phyloP scores from a whole-genome alignment of 768 basidiomycete genomes.

The Lactarius hatsudake region DNA sequence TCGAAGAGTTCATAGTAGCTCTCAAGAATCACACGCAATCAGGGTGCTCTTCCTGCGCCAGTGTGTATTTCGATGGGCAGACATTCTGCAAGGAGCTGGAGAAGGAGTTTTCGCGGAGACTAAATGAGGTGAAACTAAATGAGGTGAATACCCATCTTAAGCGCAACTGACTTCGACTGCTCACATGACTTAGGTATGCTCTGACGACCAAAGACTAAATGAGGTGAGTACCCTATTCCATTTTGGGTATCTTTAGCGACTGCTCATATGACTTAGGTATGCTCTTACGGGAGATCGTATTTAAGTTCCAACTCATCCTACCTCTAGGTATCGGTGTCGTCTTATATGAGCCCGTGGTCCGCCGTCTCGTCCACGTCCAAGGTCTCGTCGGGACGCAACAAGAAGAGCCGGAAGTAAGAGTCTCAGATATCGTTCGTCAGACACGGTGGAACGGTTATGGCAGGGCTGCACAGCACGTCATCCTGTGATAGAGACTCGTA shows the following conservation, averaged over 20 bases:
- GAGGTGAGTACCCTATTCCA: neutral
- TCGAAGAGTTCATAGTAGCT: neutral
- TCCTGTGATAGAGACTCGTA: neutral
- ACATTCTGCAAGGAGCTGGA: neutral
- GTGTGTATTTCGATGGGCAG: neutral
- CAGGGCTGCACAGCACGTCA: neutral
- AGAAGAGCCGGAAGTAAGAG: too few relatives aligned
- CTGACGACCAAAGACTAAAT: too few relatives aligned
- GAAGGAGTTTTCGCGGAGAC: neutral
- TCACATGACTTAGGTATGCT: too few relatives aligned
- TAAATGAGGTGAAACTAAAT: neutral
- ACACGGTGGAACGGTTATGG: neutral
- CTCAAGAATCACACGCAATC: slow-evolving; percentile 1
- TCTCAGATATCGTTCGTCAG: too few relatives aligned
- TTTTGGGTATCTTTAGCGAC: neutral
- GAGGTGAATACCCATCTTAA: neutral
- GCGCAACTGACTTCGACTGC: too few relatives aligned
- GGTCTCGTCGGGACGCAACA: too few relatives aligned
- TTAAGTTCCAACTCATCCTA: neutral
- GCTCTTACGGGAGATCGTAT: neutral
- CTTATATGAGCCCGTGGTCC: neutral
- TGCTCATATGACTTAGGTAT: neutral
- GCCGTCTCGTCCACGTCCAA: too few relatives aligned
- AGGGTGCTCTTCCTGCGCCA: neutral
- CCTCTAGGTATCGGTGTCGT: neutral